Evolutionary conservation across 2,329 filamentous ascomycete genomes (phyloP), one percentile per base, ranked within the genome.

Genomic region (Aspergillus fructus): DNA sequence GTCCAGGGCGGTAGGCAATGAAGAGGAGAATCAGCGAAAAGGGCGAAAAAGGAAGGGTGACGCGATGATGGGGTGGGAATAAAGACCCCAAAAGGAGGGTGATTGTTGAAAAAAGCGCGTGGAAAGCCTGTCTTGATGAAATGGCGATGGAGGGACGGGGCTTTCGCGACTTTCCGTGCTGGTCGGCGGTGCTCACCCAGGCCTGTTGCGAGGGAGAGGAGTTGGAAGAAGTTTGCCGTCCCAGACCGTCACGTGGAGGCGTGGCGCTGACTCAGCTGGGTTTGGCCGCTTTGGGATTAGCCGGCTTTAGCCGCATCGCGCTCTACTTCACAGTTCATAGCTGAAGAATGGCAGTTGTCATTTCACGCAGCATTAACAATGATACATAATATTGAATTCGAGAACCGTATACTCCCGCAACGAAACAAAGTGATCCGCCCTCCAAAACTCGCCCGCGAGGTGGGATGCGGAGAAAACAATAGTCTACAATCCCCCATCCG

Each of bases 91-190:
- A 62, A 61, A 55, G 53, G 57, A 62, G 62, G 61, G 58, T 59
- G 61, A 63, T 67, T 64, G 72, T 66, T 63, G 66, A 50, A 63
- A 61, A 64, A 59, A 64, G 68, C 67, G 71, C 68, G 72, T 70
- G 66, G 64, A 59, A 65, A 66, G 52, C 47, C 61, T 65, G 62
- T 68, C 64, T 68, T 61, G 70, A 72, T 70, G 70, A 69, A 70
- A 72, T 69, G 69, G 67, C 64, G 73, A 72, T 73, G 70, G 70
- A 70, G 68, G 70, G 68, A 70, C 68, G 66, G 68, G 67, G 65
- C 65, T 63, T 71, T 73, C 71, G 73, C 72, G 71, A 70, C 68
- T 66, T 63, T 68, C 67, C 59, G 61, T 66, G 64, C 59, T 68
- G 65, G 66, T 68, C 70, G 66, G 68, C 68, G 64, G 69, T 68